A percentile compares a stretch with the other conserved stretches of the same genome.
These are phyloP conservation scores for Elongisporangium undulatum DNA, from an alignment of 352 stramenopile genomes.

Conservation along the genomic window DNA sequence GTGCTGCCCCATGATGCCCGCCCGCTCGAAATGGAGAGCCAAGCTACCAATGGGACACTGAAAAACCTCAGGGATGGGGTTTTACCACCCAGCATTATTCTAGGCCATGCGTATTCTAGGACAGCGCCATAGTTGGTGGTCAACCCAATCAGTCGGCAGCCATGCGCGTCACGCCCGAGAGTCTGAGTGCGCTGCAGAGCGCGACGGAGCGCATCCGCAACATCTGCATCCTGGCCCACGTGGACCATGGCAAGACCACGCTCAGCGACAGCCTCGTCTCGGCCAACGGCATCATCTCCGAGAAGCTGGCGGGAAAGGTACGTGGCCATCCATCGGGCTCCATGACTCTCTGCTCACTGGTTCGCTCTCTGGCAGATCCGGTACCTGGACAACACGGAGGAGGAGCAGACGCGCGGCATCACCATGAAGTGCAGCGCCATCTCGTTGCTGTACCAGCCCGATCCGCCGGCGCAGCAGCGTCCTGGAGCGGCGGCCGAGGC, in stretches of 20 bases:
- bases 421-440: slow-evolving; percentile 97
- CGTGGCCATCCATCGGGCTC: background rate
- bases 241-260: slow-evolving; percentile 92
- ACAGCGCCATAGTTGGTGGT: background rate
- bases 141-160: slow-evolving; percentile 6
- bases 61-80: background rate
- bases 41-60: background rate
- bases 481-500: slow-evolving; percentile 5
- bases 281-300: slow-evolving; percentile 96
- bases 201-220: slow-evolving; percentile 86
- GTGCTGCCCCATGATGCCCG: slow-evolving; percentile 64
- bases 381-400: slow-evolving; percentile 94
- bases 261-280: slow-evolving; percentile 95
- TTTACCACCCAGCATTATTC: background rate
- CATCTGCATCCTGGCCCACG: slow-evolving; percentile 95
- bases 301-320: slow-evolving; percentile 92
- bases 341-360: background rate
- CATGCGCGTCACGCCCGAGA: slow-evolving; percentile 43
- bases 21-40: background rate
- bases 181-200: slow-evolving; percentile 60
- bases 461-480: slow-evolving; percentile 12
- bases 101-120: background rate
- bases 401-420: slow-evolving; percentile 95
- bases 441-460: slow-evolving; percentile 88
- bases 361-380: slow-evolving; percentile 53